A percentile compares a stretch with the other conserved stretches of the same genome.
phyloP scores from a whole-genome alignment of 441 rosid genomes.

The Pelargonium fulgidum region DNA sequence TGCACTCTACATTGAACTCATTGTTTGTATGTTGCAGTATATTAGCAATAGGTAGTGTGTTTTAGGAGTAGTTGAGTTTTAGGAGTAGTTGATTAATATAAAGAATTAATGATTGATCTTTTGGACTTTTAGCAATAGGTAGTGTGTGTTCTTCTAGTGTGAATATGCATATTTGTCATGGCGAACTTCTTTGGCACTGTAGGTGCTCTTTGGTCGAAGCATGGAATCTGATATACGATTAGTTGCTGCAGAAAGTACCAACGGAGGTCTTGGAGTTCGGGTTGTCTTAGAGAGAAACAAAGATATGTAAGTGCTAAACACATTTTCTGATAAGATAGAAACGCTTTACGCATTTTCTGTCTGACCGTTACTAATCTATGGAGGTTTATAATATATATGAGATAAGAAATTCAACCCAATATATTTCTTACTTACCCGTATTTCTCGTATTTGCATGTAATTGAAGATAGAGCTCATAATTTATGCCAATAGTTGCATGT shows the following conservation, averaged over 20 bases:
- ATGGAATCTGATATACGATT: slow-evolving; percentile 22
- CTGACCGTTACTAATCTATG: background rate
- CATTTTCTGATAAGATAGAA: background rate
- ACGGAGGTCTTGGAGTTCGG: slow-evolving; percentile 23
- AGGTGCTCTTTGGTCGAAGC: slow-evolving; percentile 26
- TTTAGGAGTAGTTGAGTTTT: background rate
- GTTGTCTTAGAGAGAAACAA: slow-evolving; percentile 23
- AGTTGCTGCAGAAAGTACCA: slow-evolving; percentile 24
- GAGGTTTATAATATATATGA: background rate
- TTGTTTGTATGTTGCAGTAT: background rate
- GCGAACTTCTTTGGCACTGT: background rate
- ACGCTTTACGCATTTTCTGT: background rate
- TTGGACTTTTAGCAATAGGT: too few species aligned
- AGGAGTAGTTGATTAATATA: too few species aligned
- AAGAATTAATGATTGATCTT: too few species aligned
- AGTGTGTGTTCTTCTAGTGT: too few species aligned
- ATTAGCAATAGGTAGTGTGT: background rate
- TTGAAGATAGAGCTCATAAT: background rate
- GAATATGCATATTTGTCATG: too few species aligned
- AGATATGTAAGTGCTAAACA: slow-evolving; percentile 20
- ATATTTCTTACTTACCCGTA: background rate
- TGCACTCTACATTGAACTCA: background rate
- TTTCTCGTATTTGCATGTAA: background rate
- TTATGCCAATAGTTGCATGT: background rate
- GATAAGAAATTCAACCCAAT: background rate